These are phyloP conservation scores for Kwoniella mangroviensis DNA, from an alignment of 768 basidiomycete species.

Conservation along the genomic window DNA sequence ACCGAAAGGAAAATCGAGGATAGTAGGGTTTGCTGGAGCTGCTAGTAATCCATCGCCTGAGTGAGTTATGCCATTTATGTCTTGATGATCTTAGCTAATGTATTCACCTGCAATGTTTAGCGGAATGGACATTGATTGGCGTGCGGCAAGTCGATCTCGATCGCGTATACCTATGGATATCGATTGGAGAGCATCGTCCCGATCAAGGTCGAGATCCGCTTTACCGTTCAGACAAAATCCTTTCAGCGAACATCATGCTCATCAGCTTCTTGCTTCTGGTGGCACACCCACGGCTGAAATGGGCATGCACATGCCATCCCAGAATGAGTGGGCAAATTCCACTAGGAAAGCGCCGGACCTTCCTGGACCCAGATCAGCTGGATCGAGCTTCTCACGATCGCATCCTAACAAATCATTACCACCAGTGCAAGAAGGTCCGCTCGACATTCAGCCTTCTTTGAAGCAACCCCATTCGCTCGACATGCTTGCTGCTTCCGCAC, in stretches of 20 bases:
- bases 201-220: conserved; percentile 65
- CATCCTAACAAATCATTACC: conserved; percentile 9
- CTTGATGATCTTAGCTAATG: not conserved
- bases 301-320: conserved; percentile 21
- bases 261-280: conserved; percentile 48
- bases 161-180: conserved; percentile 83
- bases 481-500: conserved; percentile 39
- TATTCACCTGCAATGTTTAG: conserved; percentile 14
- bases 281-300: conserved; percentile 21
- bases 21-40: conserved; percentile 51
- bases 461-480: conserved; percentile 38
- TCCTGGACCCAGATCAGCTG: conserved; percentile 8
- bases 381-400: conserved; percentile 15
- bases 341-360: conserved; percentile 12
- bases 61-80: conserved; percentile 27
- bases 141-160: conserved; percentile 75
- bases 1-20: conserved; percentile 54
- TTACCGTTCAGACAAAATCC: conserved; percentile 56
- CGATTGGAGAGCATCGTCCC: conserved; percentile 73
- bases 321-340: conserved; percentile 6
- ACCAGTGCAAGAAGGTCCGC: conserved; percentile 3
- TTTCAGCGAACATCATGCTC: conserved; percentile 56
- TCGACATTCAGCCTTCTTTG: not conserved
- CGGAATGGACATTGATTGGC: conserved; percentile 56
- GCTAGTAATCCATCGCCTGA: conserved; percentile 64